Percentiles rank a stretch among this genome's conserved stretches.
These are phyloP conservation scores for Ustilago tritici DNA, from an alignment of 1,284 basidiomycete species.

Conservation along the genomic window DNA sequence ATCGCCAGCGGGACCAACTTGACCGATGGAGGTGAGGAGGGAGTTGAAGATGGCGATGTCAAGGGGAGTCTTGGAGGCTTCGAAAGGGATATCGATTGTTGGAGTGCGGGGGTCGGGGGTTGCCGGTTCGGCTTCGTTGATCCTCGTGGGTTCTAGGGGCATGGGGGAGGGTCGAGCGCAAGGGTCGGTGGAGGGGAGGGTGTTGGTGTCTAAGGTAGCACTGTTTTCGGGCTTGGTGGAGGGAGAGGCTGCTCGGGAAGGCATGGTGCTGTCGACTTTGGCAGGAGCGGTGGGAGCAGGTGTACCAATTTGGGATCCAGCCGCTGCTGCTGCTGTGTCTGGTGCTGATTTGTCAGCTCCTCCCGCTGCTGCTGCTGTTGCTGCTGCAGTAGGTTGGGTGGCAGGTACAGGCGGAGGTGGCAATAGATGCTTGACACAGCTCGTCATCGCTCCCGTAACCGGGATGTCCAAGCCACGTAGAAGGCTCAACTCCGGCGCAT, in stretches of 20 bases:
- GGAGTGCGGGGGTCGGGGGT: conserved; percentile 13
- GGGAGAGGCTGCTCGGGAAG: conserved; percentile 35
- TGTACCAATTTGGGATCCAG: conserved; percentile 35
- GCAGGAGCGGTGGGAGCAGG: conserved; percentile 23
- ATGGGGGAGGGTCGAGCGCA: conserved; percentile 43
- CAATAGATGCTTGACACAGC: conserved; percentile 50
- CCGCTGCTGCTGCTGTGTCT: conserved; percentile 21
- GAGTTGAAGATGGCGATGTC: conserved; percentile 86
- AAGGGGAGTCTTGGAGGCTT: conserved; percentile 89
- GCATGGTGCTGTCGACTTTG: conserved; percentile 19
- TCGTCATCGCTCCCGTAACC: conserved; percentile 62
- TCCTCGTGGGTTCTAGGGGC: conserved; percentile 2
- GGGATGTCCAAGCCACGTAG: conserved; percentile 39
- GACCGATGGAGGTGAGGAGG: conserved; percentile 75
- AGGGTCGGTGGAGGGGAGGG: conserved; percentile 30
- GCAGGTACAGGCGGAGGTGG: conserved; percentile 38
- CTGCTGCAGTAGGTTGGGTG: conserved; percentile 18
- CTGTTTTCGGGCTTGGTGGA: conserved; percentile 8
- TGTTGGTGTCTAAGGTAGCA: conserved; percentile 16
- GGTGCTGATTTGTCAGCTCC: conserved; percentile 27
- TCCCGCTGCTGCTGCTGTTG: conserved; percentile 10
- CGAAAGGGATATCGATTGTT: conserved; percentile 80
- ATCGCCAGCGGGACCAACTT: conserved; percentile 73
- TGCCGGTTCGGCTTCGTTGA: background rate
- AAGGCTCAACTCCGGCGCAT: conserved; percentile 38